Percentiles rank a stretch among this genome's conserved stretches.
Conservation (phyloP, 2,329 filamentous ascomycete genomes). For the Penicillium sp. region DNA sequence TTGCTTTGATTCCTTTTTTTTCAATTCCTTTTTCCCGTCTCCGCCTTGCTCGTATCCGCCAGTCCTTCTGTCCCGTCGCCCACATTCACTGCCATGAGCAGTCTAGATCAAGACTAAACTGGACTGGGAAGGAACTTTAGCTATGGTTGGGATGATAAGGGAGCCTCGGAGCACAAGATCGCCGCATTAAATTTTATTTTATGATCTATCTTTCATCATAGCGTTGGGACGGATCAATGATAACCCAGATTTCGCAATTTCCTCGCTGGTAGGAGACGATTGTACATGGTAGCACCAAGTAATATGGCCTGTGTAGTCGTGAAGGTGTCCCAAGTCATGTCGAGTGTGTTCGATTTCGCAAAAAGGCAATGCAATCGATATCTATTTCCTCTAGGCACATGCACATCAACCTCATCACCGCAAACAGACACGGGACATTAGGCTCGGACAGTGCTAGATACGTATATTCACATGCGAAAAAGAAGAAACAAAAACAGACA, state of each 20-base stretch:
- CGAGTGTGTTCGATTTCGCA: background rate
- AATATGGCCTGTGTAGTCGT: too few relatives aligned
- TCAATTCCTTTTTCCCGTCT: slow-evolving; percentile 1
- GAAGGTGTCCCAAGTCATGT: too few relatives aligned
- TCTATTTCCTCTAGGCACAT: background rate
- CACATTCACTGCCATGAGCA: background rate
- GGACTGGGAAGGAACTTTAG: slow-evolving; percentile 5
- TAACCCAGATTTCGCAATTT: slow-evolving; percentile 17
- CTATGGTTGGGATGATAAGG: slow-evolving; percentile 10
- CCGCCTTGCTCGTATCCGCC: background rate
- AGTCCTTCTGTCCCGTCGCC: background rate
- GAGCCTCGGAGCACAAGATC: slow-evolving; percentile 13
- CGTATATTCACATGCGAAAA: slow-evolving; percentile 1
- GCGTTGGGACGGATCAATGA: slow-evolving; percentile 29
- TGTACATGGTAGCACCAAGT: background rate
- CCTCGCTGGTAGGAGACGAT: too few relatives aligned
- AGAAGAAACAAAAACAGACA: background rate
- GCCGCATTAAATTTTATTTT: slow-evolving; percentile 20
- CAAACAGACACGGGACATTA: background rate
- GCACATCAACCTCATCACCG: background rate
- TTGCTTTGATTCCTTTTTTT: slow-evolving; percentile 8
- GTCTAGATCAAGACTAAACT: background rate
- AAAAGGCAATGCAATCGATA: background rate
- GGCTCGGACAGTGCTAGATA: background rate
- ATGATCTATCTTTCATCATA: slow-evolving; percentile 26